Base-by-base conservation (phyloP, 768 basidiomycete genomes). In the Xerocomellus amylosporus region DNA sequence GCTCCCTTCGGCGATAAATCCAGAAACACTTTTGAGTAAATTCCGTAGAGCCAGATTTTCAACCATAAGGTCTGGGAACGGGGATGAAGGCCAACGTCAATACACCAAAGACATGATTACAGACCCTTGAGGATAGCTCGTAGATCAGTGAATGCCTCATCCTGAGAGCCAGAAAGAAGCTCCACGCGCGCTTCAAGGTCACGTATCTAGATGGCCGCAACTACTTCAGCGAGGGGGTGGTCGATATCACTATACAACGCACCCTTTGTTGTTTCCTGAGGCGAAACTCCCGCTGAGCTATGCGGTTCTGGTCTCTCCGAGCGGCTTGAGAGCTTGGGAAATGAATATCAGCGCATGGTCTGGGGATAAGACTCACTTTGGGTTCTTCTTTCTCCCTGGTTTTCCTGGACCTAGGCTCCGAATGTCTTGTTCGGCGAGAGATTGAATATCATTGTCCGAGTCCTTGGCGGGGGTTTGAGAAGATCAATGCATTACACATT, bases 151-250 rank as follows among this genome's bases (percentile, higher is more conserved):
- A 92, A 75, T 7, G 91, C 86, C 71, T 96, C 91, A 77, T 94
- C 94, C 64, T 93, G 87, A 39, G 90, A 90, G 19, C 91, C 93
- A 6, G 93, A 96, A 17, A 97, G 80, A 8, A 97, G 86, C 72
- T 95, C 93, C n/a, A 97, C 92, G 42, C 90, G 84, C 19, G 93
- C 93, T 74, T 97, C 94, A 36, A 97, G 83, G 73, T 97, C 94
- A 20, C 93, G 90, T 71, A 97, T 94, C 91, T 97, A 62, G 46
- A 38, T 28, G 43, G 51, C 36, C 43, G 42, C 58, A 51, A 47
- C 19, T 41, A 26, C 39, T 58, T 56, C 51, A 53, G 51, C 46
- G 34, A 44, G 36, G 31, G 31, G 19, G 19, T 7, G 9, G 49
- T 34, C 30, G 51, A 46, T 19, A 20, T 14, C 14, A 36, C 17